These are phyloP conservation scores for Wickerhamiella lipophila DNA, from an alignment of 805 yeast species.

Conservation along the genomic window DNA sequence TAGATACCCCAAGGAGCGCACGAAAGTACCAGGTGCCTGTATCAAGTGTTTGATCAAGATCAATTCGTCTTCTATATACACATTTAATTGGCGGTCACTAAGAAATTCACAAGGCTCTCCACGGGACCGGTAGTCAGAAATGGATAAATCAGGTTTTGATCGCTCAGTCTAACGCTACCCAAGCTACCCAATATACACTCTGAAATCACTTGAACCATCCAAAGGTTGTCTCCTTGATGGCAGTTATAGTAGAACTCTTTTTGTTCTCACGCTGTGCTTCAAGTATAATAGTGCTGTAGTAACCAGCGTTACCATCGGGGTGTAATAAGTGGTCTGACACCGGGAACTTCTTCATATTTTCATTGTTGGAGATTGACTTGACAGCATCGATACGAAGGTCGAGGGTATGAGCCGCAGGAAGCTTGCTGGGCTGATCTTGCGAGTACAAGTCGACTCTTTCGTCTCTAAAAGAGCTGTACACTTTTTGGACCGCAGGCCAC, in stretches of 20 bases:
- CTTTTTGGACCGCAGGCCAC: slow-evolving; percentile 35
- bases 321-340: slow-evolving; percentile 42
- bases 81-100: too few relatives aligned
- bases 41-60: too few relatives aligned
- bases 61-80: too few relatives aligned
- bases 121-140: too few relatives aligned
- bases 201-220: slow-evolving; percentile 38
- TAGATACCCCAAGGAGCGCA: too few relatives aligned
- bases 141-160: too few relatives aligned
- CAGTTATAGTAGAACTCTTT: slow-evolving; percentile 48
- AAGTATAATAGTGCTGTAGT: slow-evolving; percentile 55
- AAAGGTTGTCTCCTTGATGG: slow-evolving; percentile 60
- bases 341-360: slow-evolving; percentile 19
- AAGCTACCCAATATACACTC: too few relatives aligned
- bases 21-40: too few relatives aligned
- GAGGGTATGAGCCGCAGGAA: slow-evolving; percentile 22
- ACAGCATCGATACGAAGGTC: slow-evolving; percentile 22
- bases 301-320: slow-evolving; percentile 79
- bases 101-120: too few relatives aligned
- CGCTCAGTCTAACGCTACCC: too few relatives aligned
- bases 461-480: slow-evolving; percentile 38
- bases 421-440: slow-evolving; percentile 15
- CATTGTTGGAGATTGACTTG: slow-evolving; percentile 16
- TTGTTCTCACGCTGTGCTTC: slow-evolving; percentile 62
- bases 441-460: slow-evolving; percentile 35